These are phyloP conservation scores for Yarrowia osloensis DNA, from an alignment of 805 yeast species.

Conservation along the genomic window DNA sequence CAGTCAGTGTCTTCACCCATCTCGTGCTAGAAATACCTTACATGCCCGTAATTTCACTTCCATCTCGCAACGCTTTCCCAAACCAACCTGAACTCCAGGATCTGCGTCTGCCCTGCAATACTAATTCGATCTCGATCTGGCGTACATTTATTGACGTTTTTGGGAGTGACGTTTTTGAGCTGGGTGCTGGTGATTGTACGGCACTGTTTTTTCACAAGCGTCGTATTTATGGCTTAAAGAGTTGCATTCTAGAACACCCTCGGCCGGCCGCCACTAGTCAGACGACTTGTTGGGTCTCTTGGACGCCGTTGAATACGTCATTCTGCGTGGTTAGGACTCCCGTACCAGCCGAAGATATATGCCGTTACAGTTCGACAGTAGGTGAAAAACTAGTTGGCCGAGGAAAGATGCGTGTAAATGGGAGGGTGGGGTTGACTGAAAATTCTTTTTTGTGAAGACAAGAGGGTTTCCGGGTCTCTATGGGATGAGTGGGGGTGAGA, in stretches of 20 bases:
- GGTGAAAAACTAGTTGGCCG: background rate
- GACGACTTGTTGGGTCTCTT: background rate
- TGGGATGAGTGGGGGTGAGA: background rate
- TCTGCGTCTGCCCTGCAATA: background rate
- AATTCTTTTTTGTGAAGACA: background rate
- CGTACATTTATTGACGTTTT: background rate
- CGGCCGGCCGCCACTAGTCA: background rate
- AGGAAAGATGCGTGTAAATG: background rate
- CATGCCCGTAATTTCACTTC: background rate
- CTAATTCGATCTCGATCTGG: background rate
- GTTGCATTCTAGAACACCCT: background rate
- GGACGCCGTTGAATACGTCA: background rate
- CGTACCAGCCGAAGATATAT: background rate
- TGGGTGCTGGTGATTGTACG: background rate
- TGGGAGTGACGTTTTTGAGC: background rate
- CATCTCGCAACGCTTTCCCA: background rate
- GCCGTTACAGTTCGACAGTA: slow-evolving; percentile 1
- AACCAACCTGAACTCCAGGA: background rate
- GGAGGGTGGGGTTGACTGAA: background rate
- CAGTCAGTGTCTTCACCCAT: too few relatives aligned
- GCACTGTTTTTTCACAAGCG: background rate
- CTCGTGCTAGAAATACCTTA: too few relatives aligned
- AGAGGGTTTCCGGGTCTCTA: too few relatives aligned
- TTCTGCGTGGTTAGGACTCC: background rate
- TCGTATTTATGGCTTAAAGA: background rate